A percentile compares a stretch with the other conserved stretches of the same genome.
These are phyloP conservation scores for Rhizopogon vesiculosus DNA, from an alignment of 768 basidiomycete species.

Conservation along the genomic window DNA sequence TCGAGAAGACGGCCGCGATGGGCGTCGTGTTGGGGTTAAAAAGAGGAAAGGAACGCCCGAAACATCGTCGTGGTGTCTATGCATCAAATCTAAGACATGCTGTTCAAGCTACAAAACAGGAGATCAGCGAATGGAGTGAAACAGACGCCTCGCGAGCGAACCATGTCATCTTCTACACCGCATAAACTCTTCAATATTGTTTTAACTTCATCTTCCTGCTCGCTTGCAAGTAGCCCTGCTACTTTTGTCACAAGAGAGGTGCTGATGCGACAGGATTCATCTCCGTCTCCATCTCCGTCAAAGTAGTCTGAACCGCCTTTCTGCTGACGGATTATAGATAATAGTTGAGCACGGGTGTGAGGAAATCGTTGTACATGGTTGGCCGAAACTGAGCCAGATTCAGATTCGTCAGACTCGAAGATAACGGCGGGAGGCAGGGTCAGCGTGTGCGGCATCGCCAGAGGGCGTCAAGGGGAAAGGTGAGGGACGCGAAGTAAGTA, in stretches of 20 bases:
- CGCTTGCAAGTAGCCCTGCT: conserved; percentile 66
- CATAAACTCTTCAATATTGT: conserved; percentile 63
- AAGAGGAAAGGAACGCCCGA: conserved; percentile 80
- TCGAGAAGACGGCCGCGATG: conserved; percentile 78
- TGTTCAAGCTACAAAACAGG: conserved; percentile 64
- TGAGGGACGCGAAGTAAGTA: not conserved
- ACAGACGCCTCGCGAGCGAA: conserved; percentile 30
- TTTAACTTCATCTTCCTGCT: conserved; percentile 88
- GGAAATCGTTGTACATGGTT: conserved; percentile 50
- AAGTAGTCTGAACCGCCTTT: conserved; percentile 49
- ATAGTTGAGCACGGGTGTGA: conserved; percentile 79
- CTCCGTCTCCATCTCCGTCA: conserved; percentile 54
- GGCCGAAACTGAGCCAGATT: conserved; percentile 9
- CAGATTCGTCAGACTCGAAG: conserved; percentile 14
- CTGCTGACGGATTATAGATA: conserved; percentile 68
- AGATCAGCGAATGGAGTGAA: conserved; percentile 12
- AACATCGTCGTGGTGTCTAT: conserved; percentile 85
- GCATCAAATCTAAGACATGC: conserved; percentile 91
- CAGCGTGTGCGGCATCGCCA: conserved; percentile 21
- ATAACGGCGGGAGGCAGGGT: conserved; percentile 15
- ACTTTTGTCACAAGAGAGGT: conserved; percentile 66
- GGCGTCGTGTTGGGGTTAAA: conserved; percentile 74
- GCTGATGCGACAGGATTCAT: conserved; percentile 50
- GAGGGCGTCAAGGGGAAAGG: conserved; percentile 6
- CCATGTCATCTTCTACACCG: conserved; percentile 64